Percentiles rank a stretch among this genome's conserved stretches.
Conservation (phyloP, 116 monocot genomes). For the Phalaenopsis hybrid region DNA sequence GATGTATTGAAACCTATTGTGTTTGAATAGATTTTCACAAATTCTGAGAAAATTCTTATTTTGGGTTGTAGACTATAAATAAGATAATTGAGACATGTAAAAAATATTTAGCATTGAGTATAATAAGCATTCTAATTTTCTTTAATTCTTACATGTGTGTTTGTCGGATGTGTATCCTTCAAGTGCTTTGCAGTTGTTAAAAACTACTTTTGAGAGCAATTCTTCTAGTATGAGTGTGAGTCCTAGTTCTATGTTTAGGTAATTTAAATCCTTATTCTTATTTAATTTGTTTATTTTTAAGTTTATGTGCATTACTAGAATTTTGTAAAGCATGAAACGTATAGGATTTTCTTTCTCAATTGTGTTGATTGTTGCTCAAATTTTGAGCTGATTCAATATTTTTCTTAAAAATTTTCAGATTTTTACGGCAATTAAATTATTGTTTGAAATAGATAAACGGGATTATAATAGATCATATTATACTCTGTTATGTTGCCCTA, state of each 20-base stretch:
- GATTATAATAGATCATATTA: too few species aligned
- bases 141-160: not conserved
- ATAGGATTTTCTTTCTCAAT: not conserved
- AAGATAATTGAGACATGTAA: not conserved
- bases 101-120: not conserved
- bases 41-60: not conserved
- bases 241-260: not conserved
- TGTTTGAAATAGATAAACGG: not conserved
- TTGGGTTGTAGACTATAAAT: not conserved
- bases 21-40: not conserved
- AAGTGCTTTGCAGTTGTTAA: not conserved
- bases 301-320: not conserved
- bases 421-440: not conserved
- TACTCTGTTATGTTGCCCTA: too few species aligned
- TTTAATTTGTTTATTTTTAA: not conserved
- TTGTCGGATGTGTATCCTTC: not conserved
- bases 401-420: not conserved
- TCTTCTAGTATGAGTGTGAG: not conserved
- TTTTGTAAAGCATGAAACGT: not conserved
- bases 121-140: not conserved
- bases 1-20: not conserved
- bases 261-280: not conserved
- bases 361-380: not conserved
- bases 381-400: not conserved
- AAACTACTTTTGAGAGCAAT: not conserved